Conservation (phyloP, 1,139 yeast genomes). For the Diutina siamensis region DNA sequence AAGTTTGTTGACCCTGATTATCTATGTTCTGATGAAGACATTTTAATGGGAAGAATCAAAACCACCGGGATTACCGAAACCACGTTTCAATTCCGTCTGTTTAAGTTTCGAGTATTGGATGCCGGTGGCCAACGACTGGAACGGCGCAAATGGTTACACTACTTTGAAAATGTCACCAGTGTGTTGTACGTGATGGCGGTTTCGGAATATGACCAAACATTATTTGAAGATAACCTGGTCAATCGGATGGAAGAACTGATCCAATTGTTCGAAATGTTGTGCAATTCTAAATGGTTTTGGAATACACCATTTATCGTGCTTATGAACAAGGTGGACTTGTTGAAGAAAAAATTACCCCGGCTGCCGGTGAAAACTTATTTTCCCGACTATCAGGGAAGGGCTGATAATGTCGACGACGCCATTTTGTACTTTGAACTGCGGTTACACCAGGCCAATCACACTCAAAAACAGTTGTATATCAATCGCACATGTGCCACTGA, state of each 20-base stretch:
- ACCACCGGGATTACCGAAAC: conserved; percentile 95
- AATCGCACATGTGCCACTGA: conserved; percentile 97
- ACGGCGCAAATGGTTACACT: conserved; percentile 51
- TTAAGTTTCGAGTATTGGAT: conserved; percentile 69
- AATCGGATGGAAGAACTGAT: conserved; percentile 90
- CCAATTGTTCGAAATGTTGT: conserved; percentile 68
- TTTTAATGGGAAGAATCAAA: conserved; percentile 80
- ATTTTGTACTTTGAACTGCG: conserved; percentile 54
- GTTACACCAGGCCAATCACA: conserved; percentile 49
- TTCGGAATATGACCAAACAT: conserved; percentile 83
- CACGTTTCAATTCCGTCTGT: conserved; percentile 54
- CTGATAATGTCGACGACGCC: conserved; percentile 55
- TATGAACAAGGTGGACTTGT: conserved; percentile 76
- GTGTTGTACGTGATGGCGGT: conserved; percentile 86
- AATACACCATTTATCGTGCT: conserved; percentile 84
- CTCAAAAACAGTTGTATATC: conserved; percentile 70
- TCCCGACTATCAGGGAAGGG: conserved; percentile 58
- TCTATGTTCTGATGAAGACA: conserved; percentile 69
- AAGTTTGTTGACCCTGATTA: conserved; percentile 57
- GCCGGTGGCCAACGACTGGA: conserved; percentile 98
- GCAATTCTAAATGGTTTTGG: conserved; percentile 78
- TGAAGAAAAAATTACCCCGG: conserved; percentile 53
- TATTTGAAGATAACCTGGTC: conserved; percentile 82
- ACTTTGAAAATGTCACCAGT: conserved; percentile 86
- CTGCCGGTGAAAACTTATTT: conserved; percentile 60